Evolutionary conservation across 148 eudicot species (phyloP).

Genomic region (Vaccinium vitisidaea): DNA sequence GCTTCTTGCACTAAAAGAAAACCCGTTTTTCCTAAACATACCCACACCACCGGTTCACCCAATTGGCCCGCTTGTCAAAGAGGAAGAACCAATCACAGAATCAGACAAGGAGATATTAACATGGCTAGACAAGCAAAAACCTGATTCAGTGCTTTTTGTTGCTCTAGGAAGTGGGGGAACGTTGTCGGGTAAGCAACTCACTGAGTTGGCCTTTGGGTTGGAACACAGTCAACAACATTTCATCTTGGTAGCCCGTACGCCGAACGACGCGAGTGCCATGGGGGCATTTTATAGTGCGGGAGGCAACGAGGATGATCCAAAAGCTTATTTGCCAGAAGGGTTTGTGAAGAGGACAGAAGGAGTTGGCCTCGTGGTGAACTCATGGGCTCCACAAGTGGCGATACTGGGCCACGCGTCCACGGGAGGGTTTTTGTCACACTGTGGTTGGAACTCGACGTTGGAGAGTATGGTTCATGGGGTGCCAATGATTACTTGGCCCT

Average conservation of each 20-base stretch:
- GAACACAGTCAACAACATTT: conserved; percentile 33
- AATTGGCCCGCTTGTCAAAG: conserved; percentile 36
- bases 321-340: conserved; percentile 24
- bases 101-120: neutral
- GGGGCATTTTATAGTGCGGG: conserved; percentile 15
- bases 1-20: conserved; percentile 29
- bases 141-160: conserved; percentile 27
- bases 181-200: conserved; percentile 26
- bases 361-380: conserved; percentile 23
- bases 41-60: conserved; percentile 36
- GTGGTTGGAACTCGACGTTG: conserved; percentile 30
- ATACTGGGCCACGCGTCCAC: conserved; percentile 22
- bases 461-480: conserved; percentile 22
- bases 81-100: conserved; percentile 4
- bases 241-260: conserved; percentile 28
- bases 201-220: conserved; percentile 34
- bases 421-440: conserved; percentile 24
- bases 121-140: conserved; percentile 30
- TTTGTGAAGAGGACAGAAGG: conserved; percentile 14
- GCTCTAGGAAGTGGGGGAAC: conserved; percentile 35
- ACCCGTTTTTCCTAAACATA: conserved; percentile 22
- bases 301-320: neutral
- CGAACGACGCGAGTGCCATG: conserved; percentile 11
- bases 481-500: conserved; percentile 28
- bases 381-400: conserved; percentile 26